Conservation (phyloP, 768 basidiomycete species). For the Pulveroboletus sp. region DNA sequence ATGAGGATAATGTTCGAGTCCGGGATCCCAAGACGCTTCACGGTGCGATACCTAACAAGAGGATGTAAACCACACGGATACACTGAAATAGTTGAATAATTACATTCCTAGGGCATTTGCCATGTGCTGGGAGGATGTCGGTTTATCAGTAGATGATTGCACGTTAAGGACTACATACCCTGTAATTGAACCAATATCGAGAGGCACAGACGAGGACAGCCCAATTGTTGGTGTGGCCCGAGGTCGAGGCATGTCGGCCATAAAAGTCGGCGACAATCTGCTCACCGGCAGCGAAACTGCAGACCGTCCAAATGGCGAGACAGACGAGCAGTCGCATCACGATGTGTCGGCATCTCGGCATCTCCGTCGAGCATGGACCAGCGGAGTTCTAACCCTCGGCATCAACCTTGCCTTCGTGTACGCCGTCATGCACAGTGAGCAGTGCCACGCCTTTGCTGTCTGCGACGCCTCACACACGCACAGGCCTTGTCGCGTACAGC, state of each 20-base stretch:
- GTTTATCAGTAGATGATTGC: neutral
- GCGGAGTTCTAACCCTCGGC: slow-evolving; percentile 25
- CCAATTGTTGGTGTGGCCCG: slow-evolving; percentile 94
- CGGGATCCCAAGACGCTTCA: slow-evolving; percentile 96
- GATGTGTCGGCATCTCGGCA: slow-evolving; percentile 28
- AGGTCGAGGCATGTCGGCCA: slow-evolving; percentile 33
- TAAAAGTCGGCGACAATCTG: slow-evolving; percentile 48
- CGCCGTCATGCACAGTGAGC: slow-evolving; percentile 32
- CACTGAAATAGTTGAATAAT: slow-evolving; percentile 13
- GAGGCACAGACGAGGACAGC: slow-evolving; percentile 95
- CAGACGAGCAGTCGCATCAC: slow-evolving; percentile 33
- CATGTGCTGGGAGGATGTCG: slow-evolving; percentile 76
- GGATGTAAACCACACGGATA: slow-evolving; percentile 2
- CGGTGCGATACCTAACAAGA: slow-evolving; percentile 83
- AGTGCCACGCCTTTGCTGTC: neutral
- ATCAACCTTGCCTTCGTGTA: neutral
- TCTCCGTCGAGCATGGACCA: neutral
- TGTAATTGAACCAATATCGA: slow-evolving; percentile 98
- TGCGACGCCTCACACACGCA: slow-evolving; percentile 1
- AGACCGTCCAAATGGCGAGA: slow-evolving; percentile 36
- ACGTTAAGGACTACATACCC: slow-evolving; percentile 51
- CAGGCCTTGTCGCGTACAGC: slow-evolving; percentile 63
- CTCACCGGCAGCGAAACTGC: slow-evolving; percentile 29
- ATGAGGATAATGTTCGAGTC: slow-evolving; percentile 99
- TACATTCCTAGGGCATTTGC: slow-evolving; percentile 96